phyloP scores from a whole-genome alignment of 1,284 basidiomycete species.

The Cryptococcus sp. region DNA sequence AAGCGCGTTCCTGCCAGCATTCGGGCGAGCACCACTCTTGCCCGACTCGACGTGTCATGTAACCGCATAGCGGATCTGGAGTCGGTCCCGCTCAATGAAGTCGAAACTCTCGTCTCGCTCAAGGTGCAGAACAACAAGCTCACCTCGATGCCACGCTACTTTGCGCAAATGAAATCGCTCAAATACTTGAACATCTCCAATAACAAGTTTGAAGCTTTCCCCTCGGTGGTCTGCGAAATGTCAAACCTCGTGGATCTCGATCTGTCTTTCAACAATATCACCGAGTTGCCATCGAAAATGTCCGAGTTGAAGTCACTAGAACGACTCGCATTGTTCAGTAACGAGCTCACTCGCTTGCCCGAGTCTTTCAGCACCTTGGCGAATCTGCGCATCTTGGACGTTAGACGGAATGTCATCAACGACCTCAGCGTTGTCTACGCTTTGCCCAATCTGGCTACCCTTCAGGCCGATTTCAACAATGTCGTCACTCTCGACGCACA shows the following conservation, averaged over 20 bases:
- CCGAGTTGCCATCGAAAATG: slow-evolving; percentile 77
- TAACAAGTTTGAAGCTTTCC: slow-evolving; percentile 88
- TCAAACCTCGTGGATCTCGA: slow-evolving; percentile 79
- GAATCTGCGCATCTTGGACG: slow-evolving; percentile 73
- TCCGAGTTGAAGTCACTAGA: slow-evolving; percentile 70
- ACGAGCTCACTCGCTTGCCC: slow-evolving; percentile 78
- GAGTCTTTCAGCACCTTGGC: slow-evolving; percentile 64
- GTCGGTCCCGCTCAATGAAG: slow-evolving; percentile 77
- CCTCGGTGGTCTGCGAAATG: slow-evolving; percentile 74
- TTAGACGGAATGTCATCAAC: slow-evolving; percentile 75
- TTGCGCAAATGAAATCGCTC: slow-evolving; percentile 71
- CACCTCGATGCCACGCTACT: slow-evolving; percentile 81
- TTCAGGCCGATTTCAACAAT: slow-evolving; percentile 78
- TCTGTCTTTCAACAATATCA: slow-evolving; percentile 91
- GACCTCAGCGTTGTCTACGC: slow-evolving; percentile 71
- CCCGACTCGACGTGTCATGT: slow-evolving; percentile 85
- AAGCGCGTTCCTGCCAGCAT: slow-evolving; percentile 89
- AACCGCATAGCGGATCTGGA: slow-evolving; percentile 91
- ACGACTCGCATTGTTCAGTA: slow-evolving; percentile 82
- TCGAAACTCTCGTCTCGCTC: slow-evolving; percentile 71
- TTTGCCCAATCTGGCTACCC: slow-evolving; percentile 67
- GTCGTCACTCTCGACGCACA: slow-evolving; percentile 76
- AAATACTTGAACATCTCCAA: slow-evolving; percentile 91
- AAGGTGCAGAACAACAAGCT: slow-evolving; percentile 92
- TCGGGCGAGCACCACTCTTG: slow-evolving; percentile 71